These are phyloP conservation scores for Purshia tridentata DNA, from an alignment of 306 rosid species.

Conservation along the genomic window DNA sequence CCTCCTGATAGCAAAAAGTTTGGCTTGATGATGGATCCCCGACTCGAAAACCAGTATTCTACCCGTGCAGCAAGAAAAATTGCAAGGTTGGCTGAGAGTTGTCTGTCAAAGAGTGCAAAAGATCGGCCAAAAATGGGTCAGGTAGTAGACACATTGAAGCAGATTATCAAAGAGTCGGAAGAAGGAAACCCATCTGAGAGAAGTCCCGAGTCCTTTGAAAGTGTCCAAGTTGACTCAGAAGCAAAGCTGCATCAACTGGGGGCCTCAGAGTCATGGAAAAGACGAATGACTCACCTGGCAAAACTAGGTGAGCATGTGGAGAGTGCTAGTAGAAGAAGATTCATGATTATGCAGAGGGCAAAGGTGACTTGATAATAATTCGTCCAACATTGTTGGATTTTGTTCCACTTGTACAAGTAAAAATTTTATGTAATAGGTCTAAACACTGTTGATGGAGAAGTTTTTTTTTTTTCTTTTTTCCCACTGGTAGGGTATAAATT, in stretches of 20 bases:
- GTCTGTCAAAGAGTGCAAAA: slow-evolving; percentile 62
- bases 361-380: slow-evolving; percentile 31
- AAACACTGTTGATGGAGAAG: no score
- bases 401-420: background rate
- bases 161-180: slow-evolving; percentile 48
- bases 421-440: no score
- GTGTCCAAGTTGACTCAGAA: slow-evolving; percentile 31
- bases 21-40: slow-evolving; percentile 54
- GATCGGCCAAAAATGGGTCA: slow-evolving; percentile 70
- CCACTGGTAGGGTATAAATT: no score
- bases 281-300: slow-evolving; percentile 77
- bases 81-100: slow-evolving; percentile 61
- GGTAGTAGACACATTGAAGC: slow-evolving; percentile 60
- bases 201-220: slow-evolving; percentile 31
- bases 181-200: slow-evolving; percentile 30
- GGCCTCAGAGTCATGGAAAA: slow-evolving; percentile 56
- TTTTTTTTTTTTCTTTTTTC: no score
- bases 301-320: slow-evolving; percentile 78
- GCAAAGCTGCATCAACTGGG: slow-evolving; percentile 20
- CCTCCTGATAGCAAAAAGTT: slow-evolving; percentile 60
- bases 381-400: background rate
- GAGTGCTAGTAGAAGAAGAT: slow-evolving; percentile 59
- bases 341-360: slow-evolving; percentile 66
- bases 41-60: slow-evolving; percentile 55
- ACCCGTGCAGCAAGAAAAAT: slow-evolving; percentile 41